These are phyloP conservation scores for Globisporangium spinosum DNA, from an alignment of 352 stramenopile species.

Conservation along the genomic window DNA sequence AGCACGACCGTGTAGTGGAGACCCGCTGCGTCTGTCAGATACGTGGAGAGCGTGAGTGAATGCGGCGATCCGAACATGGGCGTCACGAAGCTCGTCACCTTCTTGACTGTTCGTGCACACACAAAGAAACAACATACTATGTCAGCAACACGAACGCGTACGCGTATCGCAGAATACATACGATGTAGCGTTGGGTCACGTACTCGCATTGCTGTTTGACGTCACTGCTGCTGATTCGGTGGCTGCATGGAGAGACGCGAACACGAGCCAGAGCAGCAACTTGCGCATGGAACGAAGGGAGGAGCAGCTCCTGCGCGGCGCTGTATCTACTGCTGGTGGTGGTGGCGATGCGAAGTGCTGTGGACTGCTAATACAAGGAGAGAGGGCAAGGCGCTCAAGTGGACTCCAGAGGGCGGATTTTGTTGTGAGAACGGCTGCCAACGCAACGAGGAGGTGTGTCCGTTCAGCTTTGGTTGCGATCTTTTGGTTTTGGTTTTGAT, in stretches of 20 bases:
- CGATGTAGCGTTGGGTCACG: neutral
- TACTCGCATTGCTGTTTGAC: conserved; percentile 7
- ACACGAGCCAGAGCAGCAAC: conserved; percentile 3
- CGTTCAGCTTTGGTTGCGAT: neutral
- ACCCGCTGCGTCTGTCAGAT: conserved; percentile 64
- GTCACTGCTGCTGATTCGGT: neutral
- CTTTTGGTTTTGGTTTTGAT: neutral
- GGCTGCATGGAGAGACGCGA: neutral
- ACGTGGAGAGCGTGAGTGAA: conserved; percentile 65
- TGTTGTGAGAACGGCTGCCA: neutral
- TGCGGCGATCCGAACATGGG: conserved; percentile 38
- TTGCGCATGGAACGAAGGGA: neutral
- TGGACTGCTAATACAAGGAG: neutral
- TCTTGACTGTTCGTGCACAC: neutral
- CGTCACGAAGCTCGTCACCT: conserved; percentile 40
- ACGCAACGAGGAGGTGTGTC: neutral
- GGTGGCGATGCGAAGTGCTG: too few species aligned
- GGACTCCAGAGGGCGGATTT: neutral
- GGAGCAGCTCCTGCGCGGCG: neutral
- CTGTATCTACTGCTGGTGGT: neutral
- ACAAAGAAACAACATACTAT: neutral
- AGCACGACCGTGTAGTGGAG: conserved; percentile 66
- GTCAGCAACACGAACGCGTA: neutral
- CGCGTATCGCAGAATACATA: neutral
- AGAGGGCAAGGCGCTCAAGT: neutral